Evolutionary conservation across 148 eudicot genomes (phyloP).

Genomic region (Linanthus parryae): DNA sequence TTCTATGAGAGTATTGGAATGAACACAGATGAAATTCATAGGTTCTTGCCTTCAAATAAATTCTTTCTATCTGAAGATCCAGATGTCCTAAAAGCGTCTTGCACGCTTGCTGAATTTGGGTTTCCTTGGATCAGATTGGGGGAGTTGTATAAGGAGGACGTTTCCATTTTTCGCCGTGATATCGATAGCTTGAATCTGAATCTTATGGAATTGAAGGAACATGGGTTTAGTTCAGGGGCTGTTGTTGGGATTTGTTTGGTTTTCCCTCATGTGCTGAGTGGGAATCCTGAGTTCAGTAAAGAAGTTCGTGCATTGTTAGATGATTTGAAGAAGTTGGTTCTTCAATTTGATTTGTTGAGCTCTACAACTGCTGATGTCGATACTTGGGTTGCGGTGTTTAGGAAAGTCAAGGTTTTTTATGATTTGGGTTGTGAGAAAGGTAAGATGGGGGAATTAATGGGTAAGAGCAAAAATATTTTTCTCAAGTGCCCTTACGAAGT

Average conservation of each 20-base stretch:
- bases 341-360: conserved; percentile 37
- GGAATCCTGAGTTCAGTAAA: conserved; percentile 15
- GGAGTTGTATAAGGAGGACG: conserved; percentile 35
- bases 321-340: conserved; percentile 51
- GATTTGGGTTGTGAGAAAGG: conserved; percentile 54
- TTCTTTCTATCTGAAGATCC: conserved; percentile 47
- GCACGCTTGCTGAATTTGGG: conserved; percentile 48
- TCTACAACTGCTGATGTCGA: conserved; percentile 33
- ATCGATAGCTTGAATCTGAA: conserved; percentile 23
- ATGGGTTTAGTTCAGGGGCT: conserved; percentile 37
- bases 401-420: conserved; percentile 50
- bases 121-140: conserved; percentile 82
- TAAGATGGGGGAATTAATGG: conserved; percentile 41
- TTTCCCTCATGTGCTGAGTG: conserved; percentile 48
- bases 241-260: conserved; percentile 57
- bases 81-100: conserved; percentile 42
- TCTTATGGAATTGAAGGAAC: conserved; percentile 29
- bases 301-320: conserved; percentile 30
- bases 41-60: conserved; percentile 28
- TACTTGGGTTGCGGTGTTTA: conserved; percentile 43
- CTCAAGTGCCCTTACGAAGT: conserved; percentile 37
- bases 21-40: conserved; percentile 25
- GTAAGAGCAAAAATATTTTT: conserved; percentile 31
- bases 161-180: conserved; percentile 37
- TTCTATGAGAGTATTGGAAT: conserved; percentile 83